Conservation (phyloP, 768 basidiomycete genomes). For the Lactifluus subvellereus region DNA sequence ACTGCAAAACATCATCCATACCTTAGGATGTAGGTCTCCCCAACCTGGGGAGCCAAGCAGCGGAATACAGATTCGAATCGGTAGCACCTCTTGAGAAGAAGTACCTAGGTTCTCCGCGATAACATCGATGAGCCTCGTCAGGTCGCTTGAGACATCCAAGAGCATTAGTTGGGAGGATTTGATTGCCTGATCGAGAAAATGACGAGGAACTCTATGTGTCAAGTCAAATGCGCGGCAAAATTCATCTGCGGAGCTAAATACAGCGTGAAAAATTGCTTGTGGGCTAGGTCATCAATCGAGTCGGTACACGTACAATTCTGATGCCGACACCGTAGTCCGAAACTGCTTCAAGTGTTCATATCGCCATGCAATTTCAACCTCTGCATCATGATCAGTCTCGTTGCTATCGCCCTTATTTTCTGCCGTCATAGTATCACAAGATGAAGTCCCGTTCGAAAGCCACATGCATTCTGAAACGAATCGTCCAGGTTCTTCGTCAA, state of each 20-base stretch:
- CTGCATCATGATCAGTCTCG: slow-evolving; percentile 41
- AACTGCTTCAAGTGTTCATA: slow-evolving; percentile 93
- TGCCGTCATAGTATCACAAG: slow-evolving; percentile 30
- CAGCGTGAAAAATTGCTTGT: slow-evolving; percentile 9
- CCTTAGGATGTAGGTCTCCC: slow-evolving; percentile 57
- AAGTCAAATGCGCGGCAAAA: slow-evolving; percentile 74
- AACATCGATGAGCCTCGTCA: slow-evolving; percentile 3
- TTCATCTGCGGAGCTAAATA: slow-evolving; percentile 45
- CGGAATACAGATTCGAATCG: slow-evolving; percentile 23
- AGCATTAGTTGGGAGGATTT: slow-evolving; percentile 15
- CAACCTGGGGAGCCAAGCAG: slow-evolving; percentile 43
- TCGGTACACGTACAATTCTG: slow-evolving; percentile 41
- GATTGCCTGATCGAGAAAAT: slow-evolving; percentile 34
- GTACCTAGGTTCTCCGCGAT: slow-evolving; percentile 15
- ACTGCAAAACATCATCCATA: slow-evolving; percentile 32
- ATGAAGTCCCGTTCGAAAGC: slow-evolving; percentile 39
- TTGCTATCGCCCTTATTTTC: slow-evolving; percentile 36
- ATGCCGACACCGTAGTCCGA: slow-evolving; percentile 66
- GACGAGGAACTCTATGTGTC: slow-evolving; percentile 51
- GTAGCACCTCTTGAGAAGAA: slow-evolving; percentile 17
- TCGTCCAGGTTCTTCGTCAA: slow-evolving; percentile 51
- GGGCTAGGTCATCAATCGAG: slow-evolving; percentile 1
- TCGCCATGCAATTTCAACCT: slow-evolving; percentile 95
- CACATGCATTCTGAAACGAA: slow-evolving; percentile 81
- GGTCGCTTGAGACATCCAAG: slow-evolving; percentile 9